Evolutionary conservation across 2,329 filamentous ascomycete genomes (phyloP).

Genomic region (Aspergillus versicolor): DNA sequence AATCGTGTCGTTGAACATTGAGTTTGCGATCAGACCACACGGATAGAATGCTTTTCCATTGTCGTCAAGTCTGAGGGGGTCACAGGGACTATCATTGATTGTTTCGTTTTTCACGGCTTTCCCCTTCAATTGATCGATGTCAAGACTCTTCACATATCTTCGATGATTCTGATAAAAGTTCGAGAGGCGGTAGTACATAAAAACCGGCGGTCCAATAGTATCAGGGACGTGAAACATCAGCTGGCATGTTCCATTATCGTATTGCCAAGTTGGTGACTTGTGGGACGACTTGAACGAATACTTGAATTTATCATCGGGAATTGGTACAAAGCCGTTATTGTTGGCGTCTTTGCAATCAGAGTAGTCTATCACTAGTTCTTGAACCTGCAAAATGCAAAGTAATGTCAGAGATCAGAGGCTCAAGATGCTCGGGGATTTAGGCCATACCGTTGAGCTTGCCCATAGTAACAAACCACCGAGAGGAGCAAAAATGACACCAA

Average conservation of each 20-base stretch:
- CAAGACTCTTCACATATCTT: slow-evolving; percentile 88
- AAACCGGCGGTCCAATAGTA: slow-evolving; percentile 74
- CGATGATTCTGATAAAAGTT: slow-evolving; percentile 99
- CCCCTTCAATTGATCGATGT: slow-evolving; percentile 79
- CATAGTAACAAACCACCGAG: slow-evolving; percentile 85
- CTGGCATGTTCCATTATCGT: slow-evolving; percentile 58
- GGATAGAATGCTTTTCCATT: slow-evolving; percentile 79
- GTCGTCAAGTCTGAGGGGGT: slow-evolving; percentile 63
- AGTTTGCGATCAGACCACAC: slow-evolving; percentile 95
- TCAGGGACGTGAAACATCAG: slow-evolving; percentile 79
- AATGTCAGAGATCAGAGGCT: background rate
- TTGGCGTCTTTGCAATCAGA: slow-evolving; percentile 67
- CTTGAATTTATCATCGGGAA: slow-evolving; percentile 51
- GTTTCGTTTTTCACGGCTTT: slow-evolving; percentile 58
- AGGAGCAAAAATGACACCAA: slow-evolving; percentile 89
- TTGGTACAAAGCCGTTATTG: slow-evolving; percentile 50
- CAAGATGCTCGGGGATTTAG: background rate
- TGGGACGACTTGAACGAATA: slow-evolving; percentile 68
- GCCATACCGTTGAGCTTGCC: slow-evolving; percentile 72
- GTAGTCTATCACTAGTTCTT: slow-evolving; percentile 91
- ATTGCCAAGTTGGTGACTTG: slow-evolving; percentile 34
- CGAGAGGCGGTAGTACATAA: slow-evolving; percentile 91
- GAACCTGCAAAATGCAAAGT: slow-evolving; percentile 60
- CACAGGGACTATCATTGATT: slow-evolving; percentile 70
- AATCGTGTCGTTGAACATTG: slow-evolving; percentile 93